Base-by-base conservation (phyloP, 1,139 yeast species). In the Geotrichum europaeum region DNA sequence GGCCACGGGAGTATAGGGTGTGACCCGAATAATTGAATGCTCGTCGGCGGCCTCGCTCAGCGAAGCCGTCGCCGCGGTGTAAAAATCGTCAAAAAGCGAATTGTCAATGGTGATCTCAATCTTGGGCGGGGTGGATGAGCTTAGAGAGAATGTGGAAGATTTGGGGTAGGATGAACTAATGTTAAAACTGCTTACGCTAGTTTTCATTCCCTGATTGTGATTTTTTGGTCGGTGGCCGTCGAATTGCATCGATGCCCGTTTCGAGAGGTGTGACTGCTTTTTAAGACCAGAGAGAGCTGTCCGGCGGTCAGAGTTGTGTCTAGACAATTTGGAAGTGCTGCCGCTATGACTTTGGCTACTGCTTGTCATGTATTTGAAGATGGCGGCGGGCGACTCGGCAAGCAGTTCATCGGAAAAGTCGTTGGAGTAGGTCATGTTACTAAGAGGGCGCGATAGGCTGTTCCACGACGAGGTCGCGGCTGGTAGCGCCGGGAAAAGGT, bases 401-500 rank as follows among this genome's bases (percentile, higher is more conserved):
- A 54, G 28, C 24, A 47, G 45, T 28, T 51, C 34, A 47, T 54
- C 52, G 51, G 57, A 47, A 13, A 54, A 20, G 34, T 54, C 57
- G 20, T 54, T 25, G 6, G 57, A 47, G 52, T 57, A 53, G 22
- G 60, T 49, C 28, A 47, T 24, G 20, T 51, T 53, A 54, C 60
- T 57, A 22, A 57, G 54, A 1, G 60, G 60, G 12, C 60, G 52
- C 15, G 55, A 45, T 5, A 57, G 51, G 22, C 47, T 49, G 28
- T 40, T 53, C 60, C 60, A 57, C 7, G 57, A 49, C 15, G 60
- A 57, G 36, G 47, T 28, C 32, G 54, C 60, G 20, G 55, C 18
- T 13, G 15, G 18, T 5, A n/a, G 43, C 6, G 6, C 4, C 2
- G 43, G 43, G 18, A 36, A 36, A 5, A 36, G 5, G 6, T 36